These are phyloP conservation scores for Thelephora ganbajun DNA, from an alignment of 768 basidiomycete species.

Conservation along the genomic window DNA sequence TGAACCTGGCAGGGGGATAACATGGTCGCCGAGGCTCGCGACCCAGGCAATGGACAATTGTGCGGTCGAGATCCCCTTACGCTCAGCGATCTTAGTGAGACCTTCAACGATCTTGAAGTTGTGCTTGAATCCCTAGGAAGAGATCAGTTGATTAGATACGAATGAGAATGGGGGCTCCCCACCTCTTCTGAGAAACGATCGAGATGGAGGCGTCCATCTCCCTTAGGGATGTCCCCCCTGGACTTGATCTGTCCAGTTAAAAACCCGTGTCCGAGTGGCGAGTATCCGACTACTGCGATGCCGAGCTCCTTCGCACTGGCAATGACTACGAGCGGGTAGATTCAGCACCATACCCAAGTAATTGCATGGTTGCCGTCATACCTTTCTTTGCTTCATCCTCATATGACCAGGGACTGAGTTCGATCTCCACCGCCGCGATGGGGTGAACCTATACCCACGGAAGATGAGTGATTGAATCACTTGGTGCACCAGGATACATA, in stretches of 20 bases:
- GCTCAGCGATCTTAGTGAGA: slow-evolving; percentile 24
- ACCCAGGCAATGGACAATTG: slow-evolving; percentile 29
- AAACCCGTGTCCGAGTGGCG: slow-evolving; percentile 43
- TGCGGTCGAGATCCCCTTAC: slow-evolving; percentile 26
- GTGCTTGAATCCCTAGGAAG: slow-evolving; percentile 21
- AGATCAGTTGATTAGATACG: neutral
- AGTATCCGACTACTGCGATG: slow-evolving; percentile 46
- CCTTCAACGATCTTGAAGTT: slow-evolving; percentile 29
- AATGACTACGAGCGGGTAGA: slow-evolving; percentile 24
- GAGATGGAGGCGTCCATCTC: slow-evolving; percentile 19
- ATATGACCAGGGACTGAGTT: slow-evolving; percentile 49
- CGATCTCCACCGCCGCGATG: slow-evolving; percentile 50
- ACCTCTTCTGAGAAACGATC: slow-evolving; percentile 26
- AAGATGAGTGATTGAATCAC: neutral
- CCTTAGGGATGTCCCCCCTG: slow-evolving; percentile 20
- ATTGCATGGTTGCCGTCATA: slow-evolving; percentile 5
- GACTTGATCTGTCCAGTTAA: slow-evolving; percentile 36
- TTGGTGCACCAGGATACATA: slow-evolving; percentile 11
- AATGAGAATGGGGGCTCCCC: neutral
- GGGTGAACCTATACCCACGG: slow-evolving; percentile 28
- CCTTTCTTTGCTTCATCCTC: slow-evolving; percentile 35
- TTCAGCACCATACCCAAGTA: neutral
- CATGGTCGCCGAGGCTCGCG: slow-evolving; percentile 18
- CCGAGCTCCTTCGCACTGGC: slow-evolving; percentile 39
- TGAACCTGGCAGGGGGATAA: slow-evolving; percentile 34